Evolutionary conservation across 495 filamentous ascomycete species (phyloP).

Genomic region (Xylaria sp.): DNA sequence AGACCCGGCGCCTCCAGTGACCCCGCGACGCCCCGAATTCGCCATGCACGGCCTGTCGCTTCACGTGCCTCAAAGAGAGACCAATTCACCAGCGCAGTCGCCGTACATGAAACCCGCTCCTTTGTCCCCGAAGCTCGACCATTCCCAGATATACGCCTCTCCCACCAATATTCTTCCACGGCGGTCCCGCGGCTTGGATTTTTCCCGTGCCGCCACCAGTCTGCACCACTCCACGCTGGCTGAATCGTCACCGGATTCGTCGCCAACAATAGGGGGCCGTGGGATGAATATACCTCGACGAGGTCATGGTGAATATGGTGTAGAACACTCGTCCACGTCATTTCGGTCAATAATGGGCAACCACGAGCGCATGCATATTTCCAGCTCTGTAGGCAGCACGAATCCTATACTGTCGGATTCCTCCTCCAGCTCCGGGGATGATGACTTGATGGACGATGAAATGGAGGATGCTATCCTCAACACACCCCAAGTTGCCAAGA

Average conservation of each 20-base stretch:
- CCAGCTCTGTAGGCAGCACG: constrained; percentile 85
- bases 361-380: constrained; percentile 74
- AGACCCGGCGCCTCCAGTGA: constrained; percentile 57
- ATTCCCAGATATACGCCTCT: constrained; percentile 81
- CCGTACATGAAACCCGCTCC: constrained; percentile 69
- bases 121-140: constrained; percentile 84
- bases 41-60: constrained; percentile 69
- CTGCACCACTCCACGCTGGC: constrained; percentile 95
- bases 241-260: constrained; percentile 90
- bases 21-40: constrained; percentile 68
- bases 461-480: constrained; percentile 77
- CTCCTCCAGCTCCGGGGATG: constrained; percentile 77
- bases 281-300: constrained; percentile 76
- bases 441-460: constrained; percentile 82
- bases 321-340: constrained; percentile 49
- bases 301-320: constrained; percentile 44
- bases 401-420: constrained; percentile 81
- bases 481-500: constrained; percentile 70
- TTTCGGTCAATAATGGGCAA: constrained; percentile 58
- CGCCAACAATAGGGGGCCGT: constrained; percentile 79
- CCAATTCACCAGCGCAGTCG: constrained; percentile 50
- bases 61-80: constrained; percentile 69
- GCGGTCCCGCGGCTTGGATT: constrained; percentile 86
- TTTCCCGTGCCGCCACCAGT: constrained; percentile 91
- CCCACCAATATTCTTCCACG: constrained; percentile 79